phyloP scores from a whole-genome alignment of 331 rosid genomes.

The Acacia pycnantha region DNA sequence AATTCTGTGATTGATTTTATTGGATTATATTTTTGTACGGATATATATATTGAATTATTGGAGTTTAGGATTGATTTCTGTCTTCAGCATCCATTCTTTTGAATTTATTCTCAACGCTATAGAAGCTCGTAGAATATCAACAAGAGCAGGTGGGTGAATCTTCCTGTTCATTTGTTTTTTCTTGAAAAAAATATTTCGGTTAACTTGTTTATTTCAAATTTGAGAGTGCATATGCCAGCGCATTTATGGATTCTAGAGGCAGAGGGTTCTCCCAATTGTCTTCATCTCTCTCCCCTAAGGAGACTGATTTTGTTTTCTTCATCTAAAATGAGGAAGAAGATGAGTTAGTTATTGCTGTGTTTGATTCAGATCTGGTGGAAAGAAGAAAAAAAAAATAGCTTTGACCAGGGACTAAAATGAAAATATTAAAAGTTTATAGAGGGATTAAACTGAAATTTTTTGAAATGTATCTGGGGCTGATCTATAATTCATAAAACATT shows the following conservation, averaged over 20 bases:
- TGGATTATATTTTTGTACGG: neutral
- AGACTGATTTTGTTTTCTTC: neutral
- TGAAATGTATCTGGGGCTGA: no score
- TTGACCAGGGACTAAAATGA: no score
- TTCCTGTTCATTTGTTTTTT: neutral
- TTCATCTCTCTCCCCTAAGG: neutral
- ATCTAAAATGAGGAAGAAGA: no score
- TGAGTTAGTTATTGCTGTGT: no score
- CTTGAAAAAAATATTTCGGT: neutral
- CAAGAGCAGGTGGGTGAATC: neutral
- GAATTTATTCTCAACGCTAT: neutral
- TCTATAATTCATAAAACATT: no score
- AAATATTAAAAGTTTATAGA: no score
- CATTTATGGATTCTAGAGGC: neutral
- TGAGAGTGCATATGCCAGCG: neutral
- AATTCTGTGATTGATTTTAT: neutral
- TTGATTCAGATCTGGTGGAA: no score
- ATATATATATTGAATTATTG: neutral
- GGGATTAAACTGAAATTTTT: no score
- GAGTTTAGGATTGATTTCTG: neutral
- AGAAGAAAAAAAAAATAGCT: no score
- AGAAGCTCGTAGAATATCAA: neutral
- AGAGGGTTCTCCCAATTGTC: neutral
- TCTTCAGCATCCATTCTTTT: neutral
- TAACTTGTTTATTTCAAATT: neutral